These are phyloP conservation scores for Albugo laibachii DNA, from an alignment of 352 stramenopile genomes.

Conservation along the genomic window DNA sequence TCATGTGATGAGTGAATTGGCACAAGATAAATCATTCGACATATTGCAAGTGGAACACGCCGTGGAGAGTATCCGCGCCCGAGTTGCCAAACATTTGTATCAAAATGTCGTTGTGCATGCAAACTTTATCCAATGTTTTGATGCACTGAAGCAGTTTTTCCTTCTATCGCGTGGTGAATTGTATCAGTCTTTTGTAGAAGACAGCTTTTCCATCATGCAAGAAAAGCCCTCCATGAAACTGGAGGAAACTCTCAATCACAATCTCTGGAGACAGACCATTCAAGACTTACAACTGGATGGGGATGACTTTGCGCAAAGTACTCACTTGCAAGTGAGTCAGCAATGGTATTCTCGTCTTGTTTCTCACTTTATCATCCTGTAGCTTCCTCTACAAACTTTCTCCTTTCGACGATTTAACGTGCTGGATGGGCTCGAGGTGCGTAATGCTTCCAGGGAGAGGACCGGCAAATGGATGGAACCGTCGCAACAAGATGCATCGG, in stretches of 20 bases:
- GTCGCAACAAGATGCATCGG: too few species aligned
- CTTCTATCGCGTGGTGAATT: conserved; percentile 41
- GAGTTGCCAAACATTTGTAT: conserved; percentile 34
- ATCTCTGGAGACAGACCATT: conserved; percentile 29
- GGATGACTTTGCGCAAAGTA: conserved; percentile 14
- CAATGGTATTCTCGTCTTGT: neutral
- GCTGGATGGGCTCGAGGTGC: neutral
- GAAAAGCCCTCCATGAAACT: conserved; percentile 24
- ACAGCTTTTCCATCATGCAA: conserved; percentile 30
- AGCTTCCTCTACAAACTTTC: conserved; percentile 34
- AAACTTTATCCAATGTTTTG: conserved; percentile 33
- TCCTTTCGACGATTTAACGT: conserved; percentile 16
- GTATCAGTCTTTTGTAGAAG: conserved; percentile 54
- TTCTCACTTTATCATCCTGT: neutral
- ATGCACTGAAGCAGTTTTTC: conserved; percentile 44
- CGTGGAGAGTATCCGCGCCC: conserved; percentile 28
- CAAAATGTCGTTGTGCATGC: conserved; percentile 43
- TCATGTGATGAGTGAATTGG: conserved; percentile 15
- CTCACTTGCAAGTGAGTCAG: conserved; percentile 24
- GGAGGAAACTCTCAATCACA: conserved; percentile 40
- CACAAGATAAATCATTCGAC: conserved; percentile 21
- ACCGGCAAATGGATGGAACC: too few species aligned
- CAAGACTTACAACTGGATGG: conserved; percentile 24
- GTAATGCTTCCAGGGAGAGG: too few species aligned
- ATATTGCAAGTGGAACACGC: conserved; percentile 23